Evolutionary conservation across 2,329 filamentous ascomycete genomes (phyloP).

Genomic region (Nemania sp.): DNA sequence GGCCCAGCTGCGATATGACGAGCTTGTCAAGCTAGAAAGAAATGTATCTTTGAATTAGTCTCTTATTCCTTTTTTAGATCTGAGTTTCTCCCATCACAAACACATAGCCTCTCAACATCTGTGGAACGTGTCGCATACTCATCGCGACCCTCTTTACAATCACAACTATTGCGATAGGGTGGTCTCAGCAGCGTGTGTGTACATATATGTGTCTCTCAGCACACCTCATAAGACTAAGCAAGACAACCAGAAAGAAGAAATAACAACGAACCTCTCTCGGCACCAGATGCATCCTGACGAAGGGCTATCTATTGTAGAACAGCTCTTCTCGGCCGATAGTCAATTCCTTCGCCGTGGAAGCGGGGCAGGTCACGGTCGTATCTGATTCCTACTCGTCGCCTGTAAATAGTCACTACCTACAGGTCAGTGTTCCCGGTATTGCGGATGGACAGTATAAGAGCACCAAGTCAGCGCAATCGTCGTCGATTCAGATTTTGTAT

Average conservation of each 20-base stretch:
- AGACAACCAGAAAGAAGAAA: background rate
- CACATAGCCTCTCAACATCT: background rate
- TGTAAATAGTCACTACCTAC: too few relatives aligned
- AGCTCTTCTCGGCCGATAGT: background rate
- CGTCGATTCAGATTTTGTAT: constrained; percentile 3
- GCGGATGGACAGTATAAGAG: background rate
- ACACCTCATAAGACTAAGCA: background rate
- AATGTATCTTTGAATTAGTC: constrained; percentile 7
- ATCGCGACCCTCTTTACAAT: too few relatives aligned
- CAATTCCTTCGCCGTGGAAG: too few relatives aligned
- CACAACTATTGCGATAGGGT: too few relatives aligned
- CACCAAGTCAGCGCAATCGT: too few relatives aligned
- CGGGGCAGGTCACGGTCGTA: too few relatives aligned
- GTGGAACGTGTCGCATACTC: too few relatives aligned
- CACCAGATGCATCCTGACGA: constrained; percentile 38
- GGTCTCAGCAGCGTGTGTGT: too few relatives aligned
- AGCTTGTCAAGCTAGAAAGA: constrained; percentile 87
- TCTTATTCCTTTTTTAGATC: background rate
- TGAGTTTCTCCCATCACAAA: background rate
- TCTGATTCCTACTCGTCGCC: too few relatives aligned
- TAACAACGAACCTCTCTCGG: constrained; percentile 41
- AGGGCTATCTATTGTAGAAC: too few relatives aligned
- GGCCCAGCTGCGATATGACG: constrained; percentile 83
- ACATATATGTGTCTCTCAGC: too few relatives aligned
- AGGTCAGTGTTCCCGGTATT: too few relatives aligned